Evolutionary conservation across 2,329 filamentous ascomycete species (phyloP), one percentile per base, ranked within the genome.

Genomic region (Apiospora kogelbergensis): DNA sequence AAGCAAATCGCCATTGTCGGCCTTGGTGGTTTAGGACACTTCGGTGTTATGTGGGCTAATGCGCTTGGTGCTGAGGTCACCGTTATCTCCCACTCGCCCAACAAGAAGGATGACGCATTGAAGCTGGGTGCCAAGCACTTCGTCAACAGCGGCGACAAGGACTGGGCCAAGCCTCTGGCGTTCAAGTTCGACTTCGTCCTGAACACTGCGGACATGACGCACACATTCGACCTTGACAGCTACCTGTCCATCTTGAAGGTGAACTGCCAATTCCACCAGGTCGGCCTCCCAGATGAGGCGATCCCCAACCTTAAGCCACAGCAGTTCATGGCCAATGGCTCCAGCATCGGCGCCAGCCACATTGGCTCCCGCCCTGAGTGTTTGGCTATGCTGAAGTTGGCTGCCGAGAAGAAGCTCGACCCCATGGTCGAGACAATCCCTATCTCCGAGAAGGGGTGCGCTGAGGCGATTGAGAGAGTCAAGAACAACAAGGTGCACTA

Each of bases 11-110:
- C 89, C 0, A 87, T 95, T 67, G 83, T 93, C 15, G 92, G 92
- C 7, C 83, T 95, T 15, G 92, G 92, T 7, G 92, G 92, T 0
- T 80, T 94, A 0, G 92, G 92, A 0, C 92, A 95, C 77, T 89
- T 94, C 72, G 93, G 88, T 0, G 78, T 95, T 17, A 83, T 93
- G 70, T 94, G 88, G 78, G 90, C 92, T 0, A 89, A 86, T 73
- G 92, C 92, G 0, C 81, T 95, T 1, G 90, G 89, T 11, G 90
- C 89, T 33, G 89, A 93, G 63, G 85, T 86, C 7, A 88, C 90
- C 26, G 90, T 88, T 10, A 87, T 92, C 72, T 90, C 89, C 7
- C 88, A 91, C 71, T 87, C 84, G 0, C 81, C 82, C 0, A 74
- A 78, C 76, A 93, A 93, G 81, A 83, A 80, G 45, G 84, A 83